A percentile compares a stretch with the other conserved stretches of the same genome.
Conservation (phyloP, 1,284 basidiomycete genomes). For the Ganoderma boninense region DNA sequence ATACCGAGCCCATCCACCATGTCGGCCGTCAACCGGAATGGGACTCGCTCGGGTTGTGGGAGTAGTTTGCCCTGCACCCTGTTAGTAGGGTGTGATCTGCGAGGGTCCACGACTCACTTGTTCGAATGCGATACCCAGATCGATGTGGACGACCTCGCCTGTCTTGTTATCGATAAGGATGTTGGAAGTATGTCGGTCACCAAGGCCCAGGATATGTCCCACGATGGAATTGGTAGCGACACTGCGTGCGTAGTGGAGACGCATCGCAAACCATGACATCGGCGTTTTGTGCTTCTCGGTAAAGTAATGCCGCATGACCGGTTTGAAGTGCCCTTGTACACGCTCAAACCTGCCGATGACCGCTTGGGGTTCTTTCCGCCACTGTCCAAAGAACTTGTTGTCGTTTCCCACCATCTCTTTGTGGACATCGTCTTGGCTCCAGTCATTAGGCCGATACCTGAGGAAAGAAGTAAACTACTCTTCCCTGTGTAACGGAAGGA, state of each 20-base stretch:
- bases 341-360: conserved; percentile 60
- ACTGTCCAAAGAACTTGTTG: conserved; percentile 31
- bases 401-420: conserved; percentile 34
- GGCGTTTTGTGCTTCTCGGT: conserved; percentile 89
- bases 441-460: conserved; percentile 54
- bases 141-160: conserved; percentile 95
- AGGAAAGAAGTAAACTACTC: neutral
- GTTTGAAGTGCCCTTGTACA: conserved; percentile 69
- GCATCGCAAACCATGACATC: conserved; percentile 93
- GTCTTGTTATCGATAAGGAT: conserved; percentile 87
- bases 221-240: conserved; percentile 95
- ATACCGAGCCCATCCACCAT: conserved; percentile 95
- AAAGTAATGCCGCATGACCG: conserved; percentile 96
- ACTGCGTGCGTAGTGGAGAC: conserved; percentile 90
- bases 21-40: conserved; percentile 94
- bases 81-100: neutral
- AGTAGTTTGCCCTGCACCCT: conserved; percentile 79
- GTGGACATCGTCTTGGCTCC: conserved; percentile 36
- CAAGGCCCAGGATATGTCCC: conserved; percentile 92
- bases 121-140: conserved; percentile 97
- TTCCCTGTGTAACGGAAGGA: neutral
- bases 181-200: conserved; percentile 93
- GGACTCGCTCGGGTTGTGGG: conserved; percentile 87
- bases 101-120: conserved; percentile 61
- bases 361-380: conserved; percentile 39